These are phyloP conservation scores for Lachnellula occidentalis DNA, from an alignment of 2,329 filamentous ascomycete species.

Conservation along the genomic window DNA sequence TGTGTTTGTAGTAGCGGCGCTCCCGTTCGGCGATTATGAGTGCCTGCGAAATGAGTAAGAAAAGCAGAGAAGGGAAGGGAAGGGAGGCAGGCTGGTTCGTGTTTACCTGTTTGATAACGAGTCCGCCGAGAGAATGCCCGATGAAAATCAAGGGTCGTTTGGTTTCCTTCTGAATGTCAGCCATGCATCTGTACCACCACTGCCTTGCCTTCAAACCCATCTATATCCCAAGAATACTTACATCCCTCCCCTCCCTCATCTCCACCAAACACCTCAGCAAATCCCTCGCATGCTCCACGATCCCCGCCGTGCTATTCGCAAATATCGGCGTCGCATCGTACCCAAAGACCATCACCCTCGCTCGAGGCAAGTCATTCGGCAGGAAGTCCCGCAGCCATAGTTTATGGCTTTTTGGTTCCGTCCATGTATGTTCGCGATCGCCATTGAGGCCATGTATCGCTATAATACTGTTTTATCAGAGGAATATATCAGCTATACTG, in stretches of 20 bases:
- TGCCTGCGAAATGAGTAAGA: constrained; percentile 2
- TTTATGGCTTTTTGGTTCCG: constrained; percentile 12
- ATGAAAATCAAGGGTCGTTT: constrained; percentile 16
- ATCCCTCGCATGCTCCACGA: constrained; percentile 15
- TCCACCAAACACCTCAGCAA: constrained; percentile 9
- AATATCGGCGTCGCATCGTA: constrained; percentile 29
- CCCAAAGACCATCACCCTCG: constrained; percentile 33
- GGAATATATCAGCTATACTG: too few relatives aligned
- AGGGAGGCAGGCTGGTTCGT: background rate
- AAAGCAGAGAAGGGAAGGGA: too few relatives aligned
- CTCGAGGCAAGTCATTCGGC: constrained; percentile 27
- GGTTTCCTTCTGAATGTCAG: background rate
- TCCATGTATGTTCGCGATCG: constrained; percentile 25
- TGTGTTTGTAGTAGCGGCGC: background rate
- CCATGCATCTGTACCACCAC: background rate
- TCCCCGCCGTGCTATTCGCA: constrained; percentile 5
- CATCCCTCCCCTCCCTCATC: background rate
- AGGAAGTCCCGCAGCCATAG: constrained; percentile 31
- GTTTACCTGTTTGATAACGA: constrained; percentile 11
- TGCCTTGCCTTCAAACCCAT: background rate
- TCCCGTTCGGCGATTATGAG: constrained; percentile 10
- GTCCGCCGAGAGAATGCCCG: constrained; percentile 15
- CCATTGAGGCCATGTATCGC: constrained; percentile 29
- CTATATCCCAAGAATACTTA: background rate
- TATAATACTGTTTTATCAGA: constrained; percentile 15